Evolutionary conservation across 2,329 filamentous ascomycete genomes (phyloP), one percentile per base, ranked within the genome.

Genomic region (Verticillium alfalfae): DNA sequence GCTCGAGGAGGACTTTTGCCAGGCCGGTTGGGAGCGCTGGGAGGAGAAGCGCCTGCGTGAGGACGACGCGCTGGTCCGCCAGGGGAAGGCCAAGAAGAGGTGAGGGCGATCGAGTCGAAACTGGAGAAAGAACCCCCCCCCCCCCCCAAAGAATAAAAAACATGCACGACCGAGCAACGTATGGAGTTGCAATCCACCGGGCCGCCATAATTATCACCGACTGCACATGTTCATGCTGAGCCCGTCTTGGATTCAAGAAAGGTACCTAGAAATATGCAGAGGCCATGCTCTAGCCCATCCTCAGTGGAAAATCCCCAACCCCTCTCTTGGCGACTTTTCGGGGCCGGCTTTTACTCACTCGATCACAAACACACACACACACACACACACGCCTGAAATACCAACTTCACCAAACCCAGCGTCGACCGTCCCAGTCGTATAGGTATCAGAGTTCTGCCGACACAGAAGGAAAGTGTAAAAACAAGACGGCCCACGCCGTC

Each of bases 1-100:
- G 13, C 82, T 96, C 7, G 89, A 90, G 72, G 94, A 98, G 76
- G 94, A 98, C 75, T 76, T 97, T 68, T 89, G 89, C 38, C 92
- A 97, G 78, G 89, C 93, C 52, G 95, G 95, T 2, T 99, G 94
- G 94, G 91, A 93, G 76, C 89, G 91, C 72, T 98, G 93, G 92
- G 88, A 94, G 74, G 79, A 81, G 57, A 76, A 70, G 67, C 79
- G 78, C 67, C 69, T 69, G 45, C 75, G 74, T 34, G 71, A 68
- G 16, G 64, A 67, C 60, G 69, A 71, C 61, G 69, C 68, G 36
- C 77, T 72, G 65, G 72, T 69, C 45, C 76, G 71, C 62, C n/a
- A 22, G 45, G 62, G 64, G 37, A 10, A 65, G 31, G 41, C 63
- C 22, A 58, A 26, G 34, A 31, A 45, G 22, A 54, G 34, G 34